Base-by-base conservation (phyloP, 2,329 filamentous ascomycete species). In the Zasmidium cellare region DNA sequence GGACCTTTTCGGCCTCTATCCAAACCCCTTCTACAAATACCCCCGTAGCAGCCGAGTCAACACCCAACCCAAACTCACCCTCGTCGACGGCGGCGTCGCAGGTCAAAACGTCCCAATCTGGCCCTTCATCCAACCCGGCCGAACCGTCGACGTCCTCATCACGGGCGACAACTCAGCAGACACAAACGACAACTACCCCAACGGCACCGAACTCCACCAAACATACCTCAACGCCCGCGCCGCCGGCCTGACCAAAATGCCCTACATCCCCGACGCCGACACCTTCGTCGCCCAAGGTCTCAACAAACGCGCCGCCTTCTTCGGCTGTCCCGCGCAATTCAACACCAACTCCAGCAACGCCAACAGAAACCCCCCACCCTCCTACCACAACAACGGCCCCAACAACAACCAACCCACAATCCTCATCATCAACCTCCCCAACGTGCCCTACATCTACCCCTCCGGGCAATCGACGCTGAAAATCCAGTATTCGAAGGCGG, bases 121-220 rank as follows among this genome's bases (percentile, higher is more conserved):
- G 72, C 81, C 81, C 0, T 75, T 84, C 31, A 72, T 83, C 64
- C 79, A 82, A 54, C 74, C 76, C 51, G 64, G 76, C 6, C 81
- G 84, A 55, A 71, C 75, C 57, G 77, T 88, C 60, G 84, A 87
- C 69, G 82, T 88, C 53, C 79, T 89, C 68, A 81, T 88, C 71
- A 85, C 85, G 51, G 79, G 85, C 68, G 87, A 89, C 74, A 85
- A 84, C 53, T 82, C 80, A 3, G 85, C 84, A 65, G 86, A 89
- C 72, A 87, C 83, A 0, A 69, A 75, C 49, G 75, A 74, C 67
- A 74, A 76, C 72, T 88, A 82, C 79, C 86, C 86, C 63, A 82
- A 87, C 69, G 86, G 85, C 56, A 81, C 80, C 35, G 83, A 84
- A 53, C 72, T 86, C 53, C 77, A 79, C 55, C 80, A 82, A 57